Conservation (phyloP, 176 grass and related monocot species). For the Chrysopogon serrulatus region DNA sequence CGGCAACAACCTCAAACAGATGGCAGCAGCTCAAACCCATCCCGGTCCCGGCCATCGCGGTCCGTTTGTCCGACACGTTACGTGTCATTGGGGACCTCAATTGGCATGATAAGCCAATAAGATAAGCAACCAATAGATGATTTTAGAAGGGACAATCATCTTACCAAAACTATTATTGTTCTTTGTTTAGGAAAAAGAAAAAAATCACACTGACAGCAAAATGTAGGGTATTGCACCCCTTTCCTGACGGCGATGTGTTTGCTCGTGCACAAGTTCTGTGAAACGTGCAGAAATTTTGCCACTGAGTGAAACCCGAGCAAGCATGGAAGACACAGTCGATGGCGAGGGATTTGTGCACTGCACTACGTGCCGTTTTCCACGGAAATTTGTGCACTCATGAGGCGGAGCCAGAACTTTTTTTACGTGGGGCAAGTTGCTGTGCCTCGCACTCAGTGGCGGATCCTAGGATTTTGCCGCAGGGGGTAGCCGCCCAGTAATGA, state of each 20-base stretch:
- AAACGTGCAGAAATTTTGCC: neutral
- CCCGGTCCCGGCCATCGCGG: neutral
- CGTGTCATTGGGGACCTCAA: slow-evolving; percentile 22
- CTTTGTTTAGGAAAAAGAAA: neutral
- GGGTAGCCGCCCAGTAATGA: no score
- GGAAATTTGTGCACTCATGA: neutral
- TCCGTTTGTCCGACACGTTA: neutral
- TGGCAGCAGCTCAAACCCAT: neutral
- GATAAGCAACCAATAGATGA: slow-evolving; percentile 3
- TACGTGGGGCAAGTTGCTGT: no score
- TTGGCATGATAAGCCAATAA: neutral
- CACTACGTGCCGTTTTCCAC: neutral
- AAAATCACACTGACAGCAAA: neutral
- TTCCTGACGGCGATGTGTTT: neutral
- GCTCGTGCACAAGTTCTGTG: neutral
- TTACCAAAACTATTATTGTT: neutral
- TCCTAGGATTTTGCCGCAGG: no score
- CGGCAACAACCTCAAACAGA: neutral
- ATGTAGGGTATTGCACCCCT: no score
- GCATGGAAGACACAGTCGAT: neutral
- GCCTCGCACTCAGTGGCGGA: no score
- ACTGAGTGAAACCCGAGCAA: neutral
- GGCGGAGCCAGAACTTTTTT: no score
- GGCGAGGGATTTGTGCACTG: neutral
- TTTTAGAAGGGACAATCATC: neutral